These are phyloP conservation scores for Suhomyces sp. DNA, from an alignment of 805 yeast genomes.

Conservation along the genomic window DNA sequence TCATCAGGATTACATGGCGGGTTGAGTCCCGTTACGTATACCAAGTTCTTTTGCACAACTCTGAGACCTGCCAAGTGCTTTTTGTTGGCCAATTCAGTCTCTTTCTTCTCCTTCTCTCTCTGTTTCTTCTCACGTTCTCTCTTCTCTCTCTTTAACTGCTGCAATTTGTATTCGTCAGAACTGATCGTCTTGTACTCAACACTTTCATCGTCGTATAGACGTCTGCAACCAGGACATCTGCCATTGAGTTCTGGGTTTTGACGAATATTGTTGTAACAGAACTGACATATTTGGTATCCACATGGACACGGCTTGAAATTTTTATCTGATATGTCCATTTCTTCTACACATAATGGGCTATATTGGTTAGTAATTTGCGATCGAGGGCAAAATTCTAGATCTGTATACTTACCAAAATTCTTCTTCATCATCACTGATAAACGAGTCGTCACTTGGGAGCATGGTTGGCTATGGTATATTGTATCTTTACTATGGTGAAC, in stretches of 20 bases:
- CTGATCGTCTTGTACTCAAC: slow-evolving; percentile 83
- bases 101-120: slow-evolving; percentile 87
- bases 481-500: background rate
- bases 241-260: slow-evolving; percentile 95
- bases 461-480: slow-evolving; percentile 11
- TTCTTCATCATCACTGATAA: slow-evolving; percentile 76
- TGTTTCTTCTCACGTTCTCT: slow-evolving; percentile 80
- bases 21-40: slow-evolving; percentile 91
- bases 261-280: slow-evolving; percentile 94
- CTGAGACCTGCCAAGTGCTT: slow-evolving; percentile 95
- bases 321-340: slow-evolving; percentile 93
- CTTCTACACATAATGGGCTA: slow-evolving; percentile 95
- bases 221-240: slow-evolving; percentile 95
- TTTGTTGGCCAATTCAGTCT: slow-evolving; percentile 78
- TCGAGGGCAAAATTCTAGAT: background rate
- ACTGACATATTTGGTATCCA: slow-evolving; percentile 97
- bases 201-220: slow-evolving; percentile 87
- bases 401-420: slow-evolving; percentile 56
- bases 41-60: slow-evolving; percentile 96
- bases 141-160: slow-evolving; percentile 75
- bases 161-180: slow-evolving; percentile 82
- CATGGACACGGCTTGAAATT: slow-evolving; percentile 99
- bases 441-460: slow-evolving; percentile 47
- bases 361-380: slow-evolving; percentile 18
- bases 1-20: slow-evolving; percentile 84